Conservation (phyloP, 2,329 filamentous ascomycete species). For the Ophiostoma montium region DNA sequence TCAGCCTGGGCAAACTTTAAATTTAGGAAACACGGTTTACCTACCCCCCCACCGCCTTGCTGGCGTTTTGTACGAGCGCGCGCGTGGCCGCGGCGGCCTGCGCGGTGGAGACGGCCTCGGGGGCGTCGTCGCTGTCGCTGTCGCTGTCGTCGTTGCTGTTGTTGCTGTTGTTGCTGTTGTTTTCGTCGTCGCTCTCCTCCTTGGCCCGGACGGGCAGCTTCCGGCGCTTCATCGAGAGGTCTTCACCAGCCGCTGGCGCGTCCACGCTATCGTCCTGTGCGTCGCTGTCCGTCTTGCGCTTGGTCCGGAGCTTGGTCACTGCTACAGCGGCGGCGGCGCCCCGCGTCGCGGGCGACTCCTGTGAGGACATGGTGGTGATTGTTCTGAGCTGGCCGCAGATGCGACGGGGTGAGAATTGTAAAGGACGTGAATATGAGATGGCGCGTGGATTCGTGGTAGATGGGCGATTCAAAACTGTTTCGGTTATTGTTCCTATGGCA, state of each 20-base stretch:
- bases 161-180: constrained; percentile 14
- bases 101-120: constrained; percentile 42
- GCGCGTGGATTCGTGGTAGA: too few relatives aligned
- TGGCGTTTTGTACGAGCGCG: constrained; percentile 31
- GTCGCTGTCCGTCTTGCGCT: constrained; percentile 6
- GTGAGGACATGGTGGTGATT: constrained; percentile 5
- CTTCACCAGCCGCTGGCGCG: background rate
- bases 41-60: constrained; percentile 38
- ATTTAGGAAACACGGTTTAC: constrained; percentile 11
- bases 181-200: constrained; percentile 15
- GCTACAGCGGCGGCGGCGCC: too few relatives aligned
- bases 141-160: constrained; percentile 25
- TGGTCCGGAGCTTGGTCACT: constrained; percentile 7
- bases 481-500: background rate
- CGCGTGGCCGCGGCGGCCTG: constrained; percentile 32
- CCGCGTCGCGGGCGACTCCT: constrained; percentile 7
- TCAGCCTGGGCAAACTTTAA: background rate
- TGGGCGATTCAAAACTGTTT: too few relatives aligned
- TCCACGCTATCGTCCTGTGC: background rate
- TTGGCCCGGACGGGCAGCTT: constrained; percentile 8
- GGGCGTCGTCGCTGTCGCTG: constrained; percentile 41
- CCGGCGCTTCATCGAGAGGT: constrained; percentile 4
- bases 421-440: too few relatives aligned
- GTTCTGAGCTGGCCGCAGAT: background rate
- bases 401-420: too few relatives aligned